Percentiles rank a stretch among this genome's conserved stretches.
These are phyloP conservation scores for Serendipita sp. DNA, from an alignment of 768 basidiomycete genomes.

Conservation along the genomic window DNA sequence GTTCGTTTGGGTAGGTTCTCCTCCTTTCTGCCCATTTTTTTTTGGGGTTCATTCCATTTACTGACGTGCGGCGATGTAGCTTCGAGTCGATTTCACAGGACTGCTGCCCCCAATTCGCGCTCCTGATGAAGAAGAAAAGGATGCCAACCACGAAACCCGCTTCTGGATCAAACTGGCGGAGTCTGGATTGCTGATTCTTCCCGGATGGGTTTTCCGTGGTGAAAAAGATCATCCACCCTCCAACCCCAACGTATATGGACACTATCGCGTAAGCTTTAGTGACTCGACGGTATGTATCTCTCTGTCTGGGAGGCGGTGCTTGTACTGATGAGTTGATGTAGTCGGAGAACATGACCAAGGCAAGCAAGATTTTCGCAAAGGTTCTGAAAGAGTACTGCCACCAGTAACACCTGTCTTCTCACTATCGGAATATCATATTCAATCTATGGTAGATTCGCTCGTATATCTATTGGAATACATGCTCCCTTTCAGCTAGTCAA, in stretches of 20 bases:
- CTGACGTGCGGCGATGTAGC: slow-evolving; percentile 27
- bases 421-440: too few relatives aligned
- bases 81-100: slow-evolving; percentile 35
- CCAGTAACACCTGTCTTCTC: neutral
- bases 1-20: slow-evolving; percentile 49
- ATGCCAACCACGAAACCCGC: slow-evolving; percentile 27
- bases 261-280: slow-evolving; percentile 44
- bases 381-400: slow-evolving; percentile 18
- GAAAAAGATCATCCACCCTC: neutral
- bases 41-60: too few relatives aligned
- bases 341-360: slow-evolving; percentile 28
- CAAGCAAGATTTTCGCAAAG: slow-evolving; percentile 27
- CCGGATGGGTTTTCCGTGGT: slow-evolving; percentile 32
- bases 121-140: slow-evolving; percentile 20
- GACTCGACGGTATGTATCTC: slow-evolving; percentile 27
- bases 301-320: slow-evolving; percentile 6
- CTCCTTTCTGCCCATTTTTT: neutral
- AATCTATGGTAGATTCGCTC: too few relatives aligned
- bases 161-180: slow-evolving; percentile 47
- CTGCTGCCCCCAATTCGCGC: slow-evolving; percentile 28
- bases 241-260: slow-evolving; percentile 22
- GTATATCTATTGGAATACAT: too few relatives aligned
- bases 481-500: too few relatives aligned
- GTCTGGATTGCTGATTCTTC: slow-evolving; percentile 43
- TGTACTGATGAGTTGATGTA: slow-evolving; percentile 6